These are phyloP conservation scores for Gracilaria domingensis DNA, from an alignment of 23 red algal species.

Conservation along the genomic window DNA sequence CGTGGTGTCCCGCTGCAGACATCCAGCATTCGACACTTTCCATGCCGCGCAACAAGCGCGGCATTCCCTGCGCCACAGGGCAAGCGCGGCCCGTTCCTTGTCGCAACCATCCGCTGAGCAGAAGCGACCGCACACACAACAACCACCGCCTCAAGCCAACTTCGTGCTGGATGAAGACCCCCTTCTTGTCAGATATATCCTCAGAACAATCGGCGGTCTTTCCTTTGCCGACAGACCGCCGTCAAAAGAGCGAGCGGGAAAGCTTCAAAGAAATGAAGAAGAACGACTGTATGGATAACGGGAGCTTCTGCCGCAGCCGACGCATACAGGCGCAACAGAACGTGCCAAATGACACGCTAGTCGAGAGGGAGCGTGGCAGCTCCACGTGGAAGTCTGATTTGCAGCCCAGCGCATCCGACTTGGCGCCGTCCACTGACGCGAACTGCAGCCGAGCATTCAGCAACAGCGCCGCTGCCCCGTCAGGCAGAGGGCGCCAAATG, in stretches of 20 bases:
- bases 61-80: not conserved
- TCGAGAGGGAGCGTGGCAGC: too few relatives aligned
- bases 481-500: too few relatives aligned
- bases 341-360: too few relatives aligned
- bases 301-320: slow-evolving; percentile 62
- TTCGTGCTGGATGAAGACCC: slow-evolving; percentile 23
- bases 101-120: not conserved
- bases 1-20: slow-evolving; percentile 7
- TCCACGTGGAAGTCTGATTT: too few relatives aligned
- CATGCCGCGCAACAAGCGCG: not conserved
- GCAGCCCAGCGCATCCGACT: too few relatives aligned
- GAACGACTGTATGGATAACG: slow-evolving; percentile 59
- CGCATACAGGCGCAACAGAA: too few relatives aligned
- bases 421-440: too few relatives aligned
- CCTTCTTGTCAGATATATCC: slow-evolving; percentile 29
- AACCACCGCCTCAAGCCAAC: not conserved
- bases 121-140: not conserved
- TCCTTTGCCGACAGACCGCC: slow-evolving; percentile 61
- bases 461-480: too few relatives aligned
- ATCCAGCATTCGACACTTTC: not conserved
- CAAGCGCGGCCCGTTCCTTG: not conserved
- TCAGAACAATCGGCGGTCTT: slow-evolving; percentile 61
- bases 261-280: slow-evolving; percentile 71
- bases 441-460: too few relatives aligned
- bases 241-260: slow-evolving; percentile 63